Conservation (phyloP, 331 rosid genomes). For the Acacia pycnantha region DNA sequence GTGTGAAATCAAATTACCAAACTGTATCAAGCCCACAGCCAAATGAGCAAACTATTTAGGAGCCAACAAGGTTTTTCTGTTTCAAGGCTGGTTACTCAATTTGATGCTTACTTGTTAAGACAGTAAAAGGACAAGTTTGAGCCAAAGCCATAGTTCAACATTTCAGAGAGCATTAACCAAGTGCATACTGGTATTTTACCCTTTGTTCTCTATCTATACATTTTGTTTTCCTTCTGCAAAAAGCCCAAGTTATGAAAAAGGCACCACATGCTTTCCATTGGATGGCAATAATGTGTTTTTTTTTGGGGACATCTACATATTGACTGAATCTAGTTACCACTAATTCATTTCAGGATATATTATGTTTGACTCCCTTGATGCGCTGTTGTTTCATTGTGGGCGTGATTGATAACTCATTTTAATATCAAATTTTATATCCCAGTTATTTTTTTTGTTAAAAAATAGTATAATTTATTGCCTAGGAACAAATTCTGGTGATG, state of each 20-base stretch:
- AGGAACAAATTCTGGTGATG: neutral
- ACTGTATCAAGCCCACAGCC: conserved; percentile 41
- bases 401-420: neutral
- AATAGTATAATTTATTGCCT: neutral
- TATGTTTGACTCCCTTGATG: conserved; percentile 3
- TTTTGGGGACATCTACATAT: neutral
- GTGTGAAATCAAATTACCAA: conserved; percentile 79
- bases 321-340: conserved; percentile 1
- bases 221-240: conserved; percentile 2
- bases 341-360: neutral
- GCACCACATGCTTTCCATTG: neutral
- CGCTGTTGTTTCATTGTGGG: conserved; percentile 1
- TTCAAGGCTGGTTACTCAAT: neutral
- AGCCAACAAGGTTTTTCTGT: conserved; percentile 26
- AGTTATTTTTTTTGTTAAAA: neutral
- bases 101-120: conserved; percentile 8
- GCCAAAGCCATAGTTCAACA: neutral
- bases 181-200: conserved; percentile 13
- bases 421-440: neutral
- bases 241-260: neutral
- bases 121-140: neutral
- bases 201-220: neutral
- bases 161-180: conserved; percentile 18
- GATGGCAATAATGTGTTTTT: neutral
- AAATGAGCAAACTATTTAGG: conserved; percentile 26